Evolutionary conservation across 176 grass and related monocot species (phyloP), one percentile per base, ranked within the genome.

Genomic region (Alopecurus myosuroides): DNA sequence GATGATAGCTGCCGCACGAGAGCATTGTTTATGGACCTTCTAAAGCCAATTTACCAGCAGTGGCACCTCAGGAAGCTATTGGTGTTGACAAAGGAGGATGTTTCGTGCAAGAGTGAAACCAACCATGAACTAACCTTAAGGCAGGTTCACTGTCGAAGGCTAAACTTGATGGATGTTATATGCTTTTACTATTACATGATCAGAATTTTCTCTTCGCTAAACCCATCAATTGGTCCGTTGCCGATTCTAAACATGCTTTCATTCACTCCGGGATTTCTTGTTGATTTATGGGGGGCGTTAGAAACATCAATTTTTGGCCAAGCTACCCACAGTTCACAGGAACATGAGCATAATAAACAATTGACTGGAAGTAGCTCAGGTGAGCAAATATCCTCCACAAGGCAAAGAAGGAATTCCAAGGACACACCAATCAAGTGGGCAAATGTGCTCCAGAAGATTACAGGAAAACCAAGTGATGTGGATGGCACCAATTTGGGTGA

Each of bases 11-110:
- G 58, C 61, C 77, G 51, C 31, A 74, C 79, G 79, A 85, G 33
- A 81, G 75, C 88, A 62, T 84, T 87, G 48, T 89, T 91, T 87
- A 72, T 94, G 68, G 91, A 94, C 39, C 91, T 98, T 95, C 88
- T 98, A 86, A 93, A 90, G 76, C 96, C 91, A 90, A 89, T 98
- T 84, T 78, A 94, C 85, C 93, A 95, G 83, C 93, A 98, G 75
- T 98, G 96, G 93, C 93, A 95, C 84, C 82, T 98, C n/a, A 95
- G 91, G 67, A 95, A 98, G 56, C 91, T 98, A 83, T 68, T 98
- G 74, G 76, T 85, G 49, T 62, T 94, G 78, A 26, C 81, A 66
- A 92, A 95, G 60, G 53, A 74, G 76, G 80, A 87, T 82, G 76
- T 68, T 88, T 33, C 85, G 22, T 55, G 22, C 68, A 35, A 64